Conservation (phyloP, 495 filamentous ascomycete species). For the Neurospora sp. region DNA sequence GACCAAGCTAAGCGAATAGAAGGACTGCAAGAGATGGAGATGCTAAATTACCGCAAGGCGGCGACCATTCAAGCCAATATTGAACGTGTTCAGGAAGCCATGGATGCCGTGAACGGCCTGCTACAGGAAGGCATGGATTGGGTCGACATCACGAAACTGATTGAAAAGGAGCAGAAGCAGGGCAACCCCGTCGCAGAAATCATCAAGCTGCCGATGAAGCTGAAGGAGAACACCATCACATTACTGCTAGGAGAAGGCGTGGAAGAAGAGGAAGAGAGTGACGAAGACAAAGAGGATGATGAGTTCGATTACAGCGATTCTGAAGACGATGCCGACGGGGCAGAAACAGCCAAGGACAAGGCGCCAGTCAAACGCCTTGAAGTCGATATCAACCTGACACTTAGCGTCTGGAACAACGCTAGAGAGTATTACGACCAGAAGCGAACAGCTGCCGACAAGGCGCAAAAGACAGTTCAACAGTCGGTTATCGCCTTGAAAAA, state of each 20-base stretch:
- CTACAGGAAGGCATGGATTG: conserved; percentile 94
- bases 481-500: conserved; percentile 79
- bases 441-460: conserved; percentile 70
- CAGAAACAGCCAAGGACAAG: conserved; percentile 34
- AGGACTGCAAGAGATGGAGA: conserved; percentile 66
- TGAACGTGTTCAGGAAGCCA: conserved; percentile 82
- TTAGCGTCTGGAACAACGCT: conserved; percentile 81
- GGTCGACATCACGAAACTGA: conserved; percentile 76
- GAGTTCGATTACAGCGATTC: conserved; percentile 55
- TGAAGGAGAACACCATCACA: conserved; percentile 81
- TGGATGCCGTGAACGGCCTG: conserved; percentile 79
- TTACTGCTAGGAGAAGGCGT: conserved; percentile 63
- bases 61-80: conserved; percentile 81
- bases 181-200: conserved; percentile 78
- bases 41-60: conserved; percentile 79
- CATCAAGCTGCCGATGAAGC: conserved; percentile 79
- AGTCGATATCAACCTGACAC: conserved; percentile 74
- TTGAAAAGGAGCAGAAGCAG: conserved; percentile 72
- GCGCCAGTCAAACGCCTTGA: conserved; percentile 41
- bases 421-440: conserved; percentile 86
- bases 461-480: conserved; percentile 73
- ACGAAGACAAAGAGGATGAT: conserved; percentile 53
- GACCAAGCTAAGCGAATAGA: conserved; percentile 79
- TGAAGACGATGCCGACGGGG: conserved; percentile 51
- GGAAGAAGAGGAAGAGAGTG: conserved; percentile 45